Evolutionary conservation across 129 eudicot species (phyloP).

Genomic region (Pseudognaphalium luteoalbum): DNA sequence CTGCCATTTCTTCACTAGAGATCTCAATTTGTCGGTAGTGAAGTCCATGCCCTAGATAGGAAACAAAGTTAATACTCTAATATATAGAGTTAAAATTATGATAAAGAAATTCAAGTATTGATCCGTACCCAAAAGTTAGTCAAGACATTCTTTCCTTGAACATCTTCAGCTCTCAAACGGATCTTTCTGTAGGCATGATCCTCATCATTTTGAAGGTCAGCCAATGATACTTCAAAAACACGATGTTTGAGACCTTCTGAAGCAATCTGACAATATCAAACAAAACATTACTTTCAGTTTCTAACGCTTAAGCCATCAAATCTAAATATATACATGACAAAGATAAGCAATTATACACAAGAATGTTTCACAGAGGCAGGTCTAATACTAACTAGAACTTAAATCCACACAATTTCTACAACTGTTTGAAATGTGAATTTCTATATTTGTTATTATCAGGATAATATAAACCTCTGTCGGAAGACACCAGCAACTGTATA

Average conservation of each 20-base stretch:
- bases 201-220: slow-evolving; percentile 80
- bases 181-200: slow-evolving; percentile 82
- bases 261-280: slow-evolving; percentile 49
- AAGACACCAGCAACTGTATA: not conserved
- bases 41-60: slow-evolving; percentile 70
- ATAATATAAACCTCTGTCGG: not conserved
- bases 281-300: not conserved
- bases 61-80: not conserved
- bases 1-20: slow-evolving; percentile 81
- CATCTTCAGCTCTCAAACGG: slow-evolving; percentile 83
- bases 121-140: slow-evolving; percentile 70
- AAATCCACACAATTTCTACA: not conserved
- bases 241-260: slow-evolving; percentile 88
- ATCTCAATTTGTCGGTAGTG: slow-evolving; percentile 77
- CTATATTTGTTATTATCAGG: too few species aligned
- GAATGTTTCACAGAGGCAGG: not conserved
- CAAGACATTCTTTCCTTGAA: slow-evolving; percentile 77
- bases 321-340: not conserved
- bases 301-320: not conserved
- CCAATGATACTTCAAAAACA: slow-evolving; percentile 71
- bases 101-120: not conserved
- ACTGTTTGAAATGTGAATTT: not conserved
- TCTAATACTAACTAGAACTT: not conserved
- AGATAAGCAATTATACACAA: too few species aligned
- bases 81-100: not conserved